Evolutionary conservation across 106 monocot genomes (phyloP), one percentile per base, ranked within the genome.

Genomic region (Iris macrosiphon): DNA sequence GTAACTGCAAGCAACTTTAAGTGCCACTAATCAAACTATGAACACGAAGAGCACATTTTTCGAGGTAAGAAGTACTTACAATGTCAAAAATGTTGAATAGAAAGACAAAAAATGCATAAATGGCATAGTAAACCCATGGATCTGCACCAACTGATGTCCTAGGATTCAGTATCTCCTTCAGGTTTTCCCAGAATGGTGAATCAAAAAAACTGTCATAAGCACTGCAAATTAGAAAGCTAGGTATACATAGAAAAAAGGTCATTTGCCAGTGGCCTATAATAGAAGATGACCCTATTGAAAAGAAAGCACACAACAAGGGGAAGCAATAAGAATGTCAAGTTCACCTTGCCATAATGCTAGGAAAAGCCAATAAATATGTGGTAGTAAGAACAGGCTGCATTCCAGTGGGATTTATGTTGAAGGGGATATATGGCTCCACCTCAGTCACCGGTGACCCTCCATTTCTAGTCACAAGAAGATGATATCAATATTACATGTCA

Each of bases 1-100:
- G n/a, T n/a, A n/a, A n/a, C n/a, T n/a, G n/a, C n/a, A n/a, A n/a
- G n/a, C n/a, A n/a, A n/a, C n/a, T n/a, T n/a, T n/a, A n/a, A n/a
- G n/a, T n/a, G n/a, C n/a, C n/a, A n/a, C n/a, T n/a, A n/a, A n/a
- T n/a, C n/a, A n/a, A n/a, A n/a, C n/a, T n/a, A n/a, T n/a, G n/a
- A n/a, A n/a, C n/a, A n/a, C n/a, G n/a, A n/a, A n/a, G n/a, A n/a
- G n/a, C n/a, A n/a, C n/a, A n/a, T n/a, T n/a, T n/a, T 17, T 45
- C 45, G 17, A 66, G n/a, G 23, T 7, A 44, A 16, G 45, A 20
- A 19, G 29, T 46, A 86, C 90, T 98, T 87, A 98, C 98, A 66
- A 99, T 99, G 65, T 99, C 98, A 72, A 91, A 99, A 65, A 99
- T 99, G 67, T 99, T 99, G 83, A 99, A 91, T 35, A 91, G 40